phyloP scores from a whole-genome alignment of 495 filamentous ascomycete species.

The Penicillium manginii region DNA sequence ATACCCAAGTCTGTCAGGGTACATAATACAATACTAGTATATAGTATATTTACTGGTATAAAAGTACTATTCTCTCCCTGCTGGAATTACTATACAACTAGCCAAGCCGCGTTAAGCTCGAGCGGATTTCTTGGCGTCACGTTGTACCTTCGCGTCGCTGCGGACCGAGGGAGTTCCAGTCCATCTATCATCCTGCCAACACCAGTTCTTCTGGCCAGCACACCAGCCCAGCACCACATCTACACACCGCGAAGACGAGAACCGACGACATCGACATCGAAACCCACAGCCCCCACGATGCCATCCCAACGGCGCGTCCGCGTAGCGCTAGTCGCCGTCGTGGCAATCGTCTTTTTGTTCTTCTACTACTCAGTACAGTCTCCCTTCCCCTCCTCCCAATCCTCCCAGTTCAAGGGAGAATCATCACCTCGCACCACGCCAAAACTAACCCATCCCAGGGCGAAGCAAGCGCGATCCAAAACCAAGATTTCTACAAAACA shows the following conservation, averaged over 20 bases:
- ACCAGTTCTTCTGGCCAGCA: too few relatives aligned
- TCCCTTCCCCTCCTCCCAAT: too few relatives aligned
- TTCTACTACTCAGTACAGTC: constrained; percentile 63
- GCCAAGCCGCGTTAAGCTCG: constrained; percentile 2
- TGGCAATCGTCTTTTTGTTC: constrained; percentile 52
- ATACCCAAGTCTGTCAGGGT: too few relatives aligned
- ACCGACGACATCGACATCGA: too few relatives aligned
- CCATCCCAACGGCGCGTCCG: constrained; percentile 70
- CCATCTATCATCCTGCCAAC: not conserved
- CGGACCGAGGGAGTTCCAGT: not conserved
- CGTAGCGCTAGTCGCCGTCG: constrained; percentile 52
- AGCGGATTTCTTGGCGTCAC: constrained; percentile 3
- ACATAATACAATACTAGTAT: too few relatives aligned
- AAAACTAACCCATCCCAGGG: constrained; percentile 28
- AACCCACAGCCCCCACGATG: constrained; percentile 53
- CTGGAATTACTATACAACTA: not conserved
- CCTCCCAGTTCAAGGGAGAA: too few relatives aligned
- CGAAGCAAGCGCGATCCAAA: constrained; percentile 46
- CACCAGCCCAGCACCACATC: too few relatives aligned
- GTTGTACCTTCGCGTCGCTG: not conserved
- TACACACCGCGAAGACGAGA: too few relatives aligned
- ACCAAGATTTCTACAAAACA: constrained; percentile 54
- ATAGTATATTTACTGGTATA: too few relatives aligned
- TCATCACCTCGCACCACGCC: too few relatives aligned
- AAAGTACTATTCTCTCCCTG: too few relatives aligned